Conservation (phyloP, 1,284 basidiomycete species). For the Cryptococcus depauperatus region DNA sequence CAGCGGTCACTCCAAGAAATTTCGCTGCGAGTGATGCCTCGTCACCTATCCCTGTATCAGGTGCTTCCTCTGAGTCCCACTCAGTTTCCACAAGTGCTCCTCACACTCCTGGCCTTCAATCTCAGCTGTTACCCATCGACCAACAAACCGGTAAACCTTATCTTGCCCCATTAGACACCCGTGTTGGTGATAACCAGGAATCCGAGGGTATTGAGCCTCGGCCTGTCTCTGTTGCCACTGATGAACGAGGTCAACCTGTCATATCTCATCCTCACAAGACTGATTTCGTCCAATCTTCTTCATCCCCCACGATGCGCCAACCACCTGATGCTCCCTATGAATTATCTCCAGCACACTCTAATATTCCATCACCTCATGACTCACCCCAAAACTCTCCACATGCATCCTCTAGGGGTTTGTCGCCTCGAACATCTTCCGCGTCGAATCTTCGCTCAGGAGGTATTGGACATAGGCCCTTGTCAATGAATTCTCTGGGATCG, state of each 20-base stretch:
- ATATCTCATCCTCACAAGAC: too few species aligned
- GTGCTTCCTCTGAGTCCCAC: constrained; percentile 10
- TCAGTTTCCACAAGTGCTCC: constrained; percentile 20
- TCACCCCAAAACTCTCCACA: constrained; percentile 23
- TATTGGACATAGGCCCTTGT: constrained; percentile 11
- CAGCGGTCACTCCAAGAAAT: constrained; percentile 19
- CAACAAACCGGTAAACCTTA: constrained; percentile 10
- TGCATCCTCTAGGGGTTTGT: constrained; percentile 17
- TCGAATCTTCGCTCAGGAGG: constrained; percentile 4
- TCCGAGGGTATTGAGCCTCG: too few species aligned
- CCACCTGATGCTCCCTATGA: background rate
- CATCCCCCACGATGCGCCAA: too few species aligned
- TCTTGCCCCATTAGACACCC: constrained; percentile 20
- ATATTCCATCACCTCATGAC: constrained; percentile 10
- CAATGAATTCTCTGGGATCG: constrained; percentile 27
- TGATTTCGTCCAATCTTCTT: too few species aligned
- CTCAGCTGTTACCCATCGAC: background rate
- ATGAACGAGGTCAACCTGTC: too few species aligned
- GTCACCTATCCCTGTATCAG: constrained; percentile 20
- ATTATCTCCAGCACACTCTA: constrained; percentile 11
- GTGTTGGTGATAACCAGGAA: constrained; percentile 11
- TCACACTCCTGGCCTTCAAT: background rate
- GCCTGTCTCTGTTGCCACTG: too few species aligned
- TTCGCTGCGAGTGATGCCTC: constrained; percentile 19
- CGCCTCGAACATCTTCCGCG: constrained; percentile 2